phyloP scores from a whole-genome alignment of 331 rosid species.

The Stylosanthes scabra region DNA sequence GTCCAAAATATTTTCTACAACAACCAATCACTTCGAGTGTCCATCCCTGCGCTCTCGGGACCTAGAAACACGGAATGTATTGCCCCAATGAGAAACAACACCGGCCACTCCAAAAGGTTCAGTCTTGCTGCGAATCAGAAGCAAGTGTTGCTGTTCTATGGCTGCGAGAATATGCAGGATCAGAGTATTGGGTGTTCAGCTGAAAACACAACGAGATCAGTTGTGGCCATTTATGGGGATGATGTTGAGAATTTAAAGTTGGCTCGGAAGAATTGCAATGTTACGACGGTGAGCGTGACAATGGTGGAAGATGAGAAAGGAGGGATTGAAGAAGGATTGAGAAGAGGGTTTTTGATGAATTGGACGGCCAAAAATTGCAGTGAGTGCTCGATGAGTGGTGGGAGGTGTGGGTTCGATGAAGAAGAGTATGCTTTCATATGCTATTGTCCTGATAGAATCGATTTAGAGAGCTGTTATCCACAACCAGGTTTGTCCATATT shows the following conservation, averaged over 20 bases:
- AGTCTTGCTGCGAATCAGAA: not conserved
- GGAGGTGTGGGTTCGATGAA: conserved; percentile 49
- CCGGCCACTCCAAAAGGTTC: not conserved
- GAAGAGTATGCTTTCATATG: conserved; percentile 11
- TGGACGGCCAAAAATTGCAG: conserved; percentile 47
- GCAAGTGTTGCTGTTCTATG: conserved; percentile 13
- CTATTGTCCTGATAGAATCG: conserved; percentile 42
- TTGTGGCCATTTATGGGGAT: conserved; percentile 32
- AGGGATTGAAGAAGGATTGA: conserved; percentile 33
- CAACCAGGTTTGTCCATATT: not conserved
- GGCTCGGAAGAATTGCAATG: conserved; percentile 22
- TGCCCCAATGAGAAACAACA: not conserved
- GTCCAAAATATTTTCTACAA: conserved; percentile 45
- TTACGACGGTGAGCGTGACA: not conserved
- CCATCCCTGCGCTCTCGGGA: conserved; percentile 33
- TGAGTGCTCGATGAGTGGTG: conserved; percentile 30
- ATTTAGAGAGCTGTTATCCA: not conserved
- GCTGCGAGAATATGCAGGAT: conserved; percentile 31
- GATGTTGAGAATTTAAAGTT: not conserved
- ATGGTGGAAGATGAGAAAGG: not conserved
- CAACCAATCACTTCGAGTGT: conserved; percentile 30
- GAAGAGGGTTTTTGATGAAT: conserved; percentile 47
- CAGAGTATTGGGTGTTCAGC: conserved; percentile 35
- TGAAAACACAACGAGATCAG: conserved; percentile 14
- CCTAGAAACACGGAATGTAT: not conserved